These are phyloP conservation scores for Microthyrium microscopicum DNA, from an alignment of 2,329 filamentous ascomycete species.

Conservation along the genomic window DNA sequence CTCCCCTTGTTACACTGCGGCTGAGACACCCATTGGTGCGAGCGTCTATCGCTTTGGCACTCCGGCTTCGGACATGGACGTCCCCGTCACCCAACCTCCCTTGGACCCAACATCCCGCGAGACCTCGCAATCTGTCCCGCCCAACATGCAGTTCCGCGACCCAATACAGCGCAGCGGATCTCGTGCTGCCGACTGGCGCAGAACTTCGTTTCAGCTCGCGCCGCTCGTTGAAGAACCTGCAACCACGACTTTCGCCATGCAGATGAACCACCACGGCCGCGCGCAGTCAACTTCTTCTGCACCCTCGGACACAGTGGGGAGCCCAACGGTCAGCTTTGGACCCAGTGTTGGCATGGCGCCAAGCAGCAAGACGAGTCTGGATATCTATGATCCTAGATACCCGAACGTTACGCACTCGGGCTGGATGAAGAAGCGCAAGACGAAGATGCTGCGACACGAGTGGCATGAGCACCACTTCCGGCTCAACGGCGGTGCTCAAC, in stretches of 20 bases:
- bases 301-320: slow-evolving; percentile 7
- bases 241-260: slow-evolving; percentile 3
- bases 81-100: slow-evolving; percentile 60
- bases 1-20: slow-evolving; percentile 22
- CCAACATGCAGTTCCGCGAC: slow-evolving; percentile 67
- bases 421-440: slow-evolving; percentile 89
- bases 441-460: slow-evolving; percentile 73
- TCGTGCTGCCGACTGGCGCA: slow-evolving; percentile 29
- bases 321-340: slow-evolving; percentile 19
- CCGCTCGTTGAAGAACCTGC: slow-evolving; percentile 47
- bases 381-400: slow-evolving; percentile 15
- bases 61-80: slow-evolving; percentile 79
- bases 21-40: neutral
- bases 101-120: slow-evolving; percentile 60
- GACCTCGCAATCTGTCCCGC: slow-evolving; percentile 77
- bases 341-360: slow-evolving; percentile 10
- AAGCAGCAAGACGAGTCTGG: neutral
- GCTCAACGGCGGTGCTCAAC: slow-evolving; percentile 43
- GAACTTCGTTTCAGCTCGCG: slow-evolving; percentile 55
- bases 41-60: slow-evolving; percentile 61
- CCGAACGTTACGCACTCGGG: slow-evolving; percentile 55
- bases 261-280: too few relatives aligned
- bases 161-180: slow-evolving; percentile 30
- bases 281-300: slow-evolving; percentile 3
- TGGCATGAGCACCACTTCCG: slow-evolving; percentile 90